These are phyloP conservation scores for Calycina herbarum DNA, from an alignment of 2,329 filamentous ascomycete species.

Conservation along the genomic window DNA sequence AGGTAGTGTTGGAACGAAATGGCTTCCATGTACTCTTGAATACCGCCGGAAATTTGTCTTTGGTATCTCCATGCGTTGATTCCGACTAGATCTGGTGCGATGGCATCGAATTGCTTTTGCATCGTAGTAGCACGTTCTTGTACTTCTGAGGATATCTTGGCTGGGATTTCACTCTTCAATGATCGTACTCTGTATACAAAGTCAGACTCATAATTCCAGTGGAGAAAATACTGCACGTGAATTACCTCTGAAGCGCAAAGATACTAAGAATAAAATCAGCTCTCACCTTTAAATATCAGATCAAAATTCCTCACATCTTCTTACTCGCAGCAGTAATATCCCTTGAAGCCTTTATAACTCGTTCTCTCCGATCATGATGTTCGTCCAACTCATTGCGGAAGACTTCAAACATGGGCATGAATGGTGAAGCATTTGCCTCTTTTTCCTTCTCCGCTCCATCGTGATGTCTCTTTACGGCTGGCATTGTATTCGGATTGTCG, in stretches of 20 bases:
- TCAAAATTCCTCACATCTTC: constrained; percentile 72
- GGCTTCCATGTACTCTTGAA: constrained; percentile 95
- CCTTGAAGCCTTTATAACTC: constrained; percentile 84
- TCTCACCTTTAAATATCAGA: constrained; percentile 8
- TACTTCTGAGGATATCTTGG: constrained; percentile 69
- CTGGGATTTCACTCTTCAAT: constrained; percentile 62
- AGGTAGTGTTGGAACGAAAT: constrained; percentile 89
- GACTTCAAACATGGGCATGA: constrained; percentile 76
- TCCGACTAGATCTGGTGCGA: constrained; percentile 72
- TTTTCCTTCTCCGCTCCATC: constrained; percentile 47
- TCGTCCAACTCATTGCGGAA: constrained; percentile 90
- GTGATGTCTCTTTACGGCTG: constrained; percentile 53
- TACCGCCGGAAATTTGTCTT: constrained; percentile 71
- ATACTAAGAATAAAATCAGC: constrained; percentile 55
- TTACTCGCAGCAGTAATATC: constrained; percentile 95
- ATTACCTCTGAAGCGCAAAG: constrained; percentile 78
- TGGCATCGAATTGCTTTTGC: constrained; percentile 61
- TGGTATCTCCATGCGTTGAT: constrained; percentile 83
- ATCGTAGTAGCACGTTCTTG: constrained; percentile 71
- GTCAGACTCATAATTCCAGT: constrained; percentile 10
- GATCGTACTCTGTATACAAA: constrained; percentile 57
- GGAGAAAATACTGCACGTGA: constrained; percentile 9
- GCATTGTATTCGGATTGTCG: constrained; percentile 18
- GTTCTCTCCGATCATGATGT: constrained; percentile 89
- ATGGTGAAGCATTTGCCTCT: constrained; percentile 40